Evolutionary conservation across 2,329 filamentous ascomycete genomes (phyloP), one percentile per base, ranked within the genome.

Genomic region (Pseudogymnoascus sp.): DNA sequence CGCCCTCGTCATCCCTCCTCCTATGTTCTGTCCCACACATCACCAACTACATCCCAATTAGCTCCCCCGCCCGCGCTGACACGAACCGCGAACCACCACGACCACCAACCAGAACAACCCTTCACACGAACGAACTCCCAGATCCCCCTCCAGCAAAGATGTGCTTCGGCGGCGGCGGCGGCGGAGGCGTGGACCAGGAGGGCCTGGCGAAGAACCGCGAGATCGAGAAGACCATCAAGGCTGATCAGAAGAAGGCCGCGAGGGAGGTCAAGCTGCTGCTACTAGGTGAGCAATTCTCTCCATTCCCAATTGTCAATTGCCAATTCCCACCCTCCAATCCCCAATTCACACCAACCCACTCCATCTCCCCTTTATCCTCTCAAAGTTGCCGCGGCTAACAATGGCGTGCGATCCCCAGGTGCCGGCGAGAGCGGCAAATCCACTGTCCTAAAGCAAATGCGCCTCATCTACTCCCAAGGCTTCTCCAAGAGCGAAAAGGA

Each of bases 401-500:
- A 18, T 64, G 62, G 64, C 73, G 40, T 45, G 40, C 18, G 40
- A n/a, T 40, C 40, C 67, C 67, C 70, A 97, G 93, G 93, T 76
- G 93, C 93, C 71, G 93, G 93, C 73, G 93, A 97, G 78, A 95
- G 89, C 65, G 91, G 93, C 68, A 97, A 97, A 78, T 97, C 93
- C 7, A 97, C 93, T 1, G 93, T 97, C 65, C 85, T 97, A 68
- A 97, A 97, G 80, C 93, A 97, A 81, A 97, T 99, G 95, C 93
- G 93, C 76, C 87, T 99, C 76, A 97, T 99, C 71, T 95, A 97
- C 75, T 87, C 91, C 12, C 87, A 92, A 75, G 93, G 95, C 61
- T 97, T 97, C 79, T 91, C 86, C 72, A 89, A 90, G 71, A 86
- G 85, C 68, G 95, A 97, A 76, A 90, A 92, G 75, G 86, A 96